Conservation (phyloP, 2,329 filamentous ascomycete species). For the Trichoderma afroharzianum region DNA sequence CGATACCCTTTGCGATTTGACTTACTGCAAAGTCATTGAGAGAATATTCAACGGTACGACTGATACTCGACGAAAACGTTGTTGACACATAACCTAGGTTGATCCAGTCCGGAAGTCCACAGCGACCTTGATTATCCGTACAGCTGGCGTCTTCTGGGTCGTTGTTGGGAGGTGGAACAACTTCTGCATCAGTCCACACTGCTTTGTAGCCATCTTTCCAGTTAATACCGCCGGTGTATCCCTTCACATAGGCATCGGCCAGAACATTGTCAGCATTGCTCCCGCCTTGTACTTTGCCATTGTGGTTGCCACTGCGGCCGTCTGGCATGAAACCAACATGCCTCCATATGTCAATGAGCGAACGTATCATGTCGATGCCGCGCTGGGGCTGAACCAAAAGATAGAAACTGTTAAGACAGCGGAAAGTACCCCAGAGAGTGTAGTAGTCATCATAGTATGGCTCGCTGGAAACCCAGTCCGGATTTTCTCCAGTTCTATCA, state of each 20-base stretch:
- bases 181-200: constrained; percentile 55
- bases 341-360: constrained; percentile 56
- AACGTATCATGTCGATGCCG: constrained; percentile 35
- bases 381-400: constrained; percentile 10
- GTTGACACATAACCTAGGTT: constrained; percentile 54
- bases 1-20: constrained; percentile 37
- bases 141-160: constrained; percentile 49
- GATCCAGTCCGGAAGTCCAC: constrained; percentile 58
- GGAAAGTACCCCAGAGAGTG: constrained; percentile 54
- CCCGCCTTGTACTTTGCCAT: constrained; percentile 56
- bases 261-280: constrained; percentile 59
- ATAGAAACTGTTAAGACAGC: constrained; percentile 35
- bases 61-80: constrained; percentile 49
- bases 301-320: constrained; percentile 52
- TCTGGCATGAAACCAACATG: constrained; percentile 53
- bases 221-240: constrained; percentile 43
- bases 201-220: constrained; percentile 52
- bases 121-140: constrained; percentile 50
- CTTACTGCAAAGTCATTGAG: constrained; percentile 55
- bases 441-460: constrained; percentile 60
- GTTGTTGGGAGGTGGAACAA: constrained; percentile 47
- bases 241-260: constrained; percentile 57
- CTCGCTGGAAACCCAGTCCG: constrained; percentile 49
- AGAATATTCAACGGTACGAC: constrained; percentile 54
- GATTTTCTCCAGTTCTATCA: constrained; percentile 58